A percentile compares a stretch with the other conserved stretches of the same genome.
phyloP scores from a whole-genome alignment of 2,329 filamentous ascomycete species.

The Ilyonectria mors-panacis region DNA sequence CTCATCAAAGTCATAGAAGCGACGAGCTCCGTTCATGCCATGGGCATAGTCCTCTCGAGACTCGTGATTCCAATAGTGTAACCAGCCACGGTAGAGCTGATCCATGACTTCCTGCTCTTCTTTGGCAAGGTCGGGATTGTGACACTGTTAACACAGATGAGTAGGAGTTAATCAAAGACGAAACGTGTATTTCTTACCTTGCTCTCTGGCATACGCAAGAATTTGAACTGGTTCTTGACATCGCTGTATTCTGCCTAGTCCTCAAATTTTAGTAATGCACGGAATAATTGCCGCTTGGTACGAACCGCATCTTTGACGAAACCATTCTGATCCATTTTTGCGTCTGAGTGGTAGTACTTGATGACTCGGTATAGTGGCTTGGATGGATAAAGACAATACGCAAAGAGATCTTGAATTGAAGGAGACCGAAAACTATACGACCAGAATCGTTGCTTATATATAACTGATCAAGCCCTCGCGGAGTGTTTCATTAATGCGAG shows the following conservation, averaged over 20 bases:
- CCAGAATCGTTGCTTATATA: too few relatives aligned
- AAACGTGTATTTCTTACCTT: neutral
- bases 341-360: too few relatives aligned
- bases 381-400: too few relatives aligned
- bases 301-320: too few relatives aligned
- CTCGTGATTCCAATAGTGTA: constrained; percentile 1
- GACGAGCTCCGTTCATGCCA: neutral
- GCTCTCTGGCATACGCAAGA: neutral
- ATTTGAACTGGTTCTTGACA: neutral
- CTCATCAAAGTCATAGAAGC: neutral
- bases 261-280: too few relatives aligned
- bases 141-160: neutral
- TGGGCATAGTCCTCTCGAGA: neutral
- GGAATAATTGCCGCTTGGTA: too few relatives aligned
- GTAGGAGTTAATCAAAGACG: neutral
- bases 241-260: neutral
- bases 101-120: neutral
- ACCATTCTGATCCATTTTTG: too few relatives aligned
- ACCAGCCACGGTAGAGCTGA: neutral
- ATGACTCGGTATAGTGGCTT: too few relatives aligned
- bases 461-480: too few relatives aligned
- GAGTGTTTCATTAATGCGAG: too few relatives aligned
- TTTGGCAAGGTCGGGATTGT: neutral
- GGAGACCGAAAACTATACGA: too few relatives aligned
- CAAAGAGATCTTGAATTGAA: too few relatives aligned